Evolutionary conservation across 192 early-diverging fungal species (phyloP), one percentile per base, ranked within the genome.

Genomic region (Coemansia sp.): DNA sequence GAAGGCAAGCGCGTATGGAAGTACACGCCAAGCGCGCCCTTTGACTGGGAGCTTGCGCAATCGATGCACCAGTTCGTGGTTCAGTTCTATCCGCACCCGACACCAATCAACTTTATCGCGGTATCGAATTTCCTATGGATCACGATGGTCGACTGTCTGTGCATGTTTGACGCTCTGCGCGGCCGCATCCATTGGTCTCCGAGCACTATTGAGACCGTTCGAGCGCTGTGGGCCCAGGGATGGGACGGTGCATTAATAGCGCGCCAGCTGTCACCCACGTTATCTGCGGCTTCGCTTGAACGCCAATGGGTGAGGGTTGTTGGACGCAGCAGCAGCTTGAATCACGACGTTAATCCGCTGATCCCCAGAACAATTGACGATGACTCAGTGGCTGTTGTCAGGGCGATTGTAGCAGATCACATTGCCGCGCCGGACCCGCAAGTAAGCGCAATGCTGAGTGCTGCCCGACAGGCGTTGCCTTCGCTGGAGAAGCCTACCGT

Each of bases 101-200:
- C 33, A 23, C 55, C 59, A 7, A 71, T 77, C 5, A 40, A 77
- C 62, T 77, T 77, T 64, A 30, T 42, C n/a, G 74, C 74, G 1
- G 68, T 77, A 31, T 77, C 74, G 0, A 77, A 77, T 28, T 67
- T 61, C 18, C 60, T 71, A 37, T 71, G 74, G 68, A 29, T 70
- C 5, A 18, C 56, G 20, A 37, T 57, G 46, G 40, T 45, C 42
- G 68, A 71, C 61, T 77, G 74, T 57, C 42, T 71, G 29, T 12
- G 39, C 16, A 67, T 77, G 57, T 71, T 71, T 57, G 65, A 61
- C 29, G 25, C 68, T 37, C 58, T 77, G 28, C 55, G 64, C 29
- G 74, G 74, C 37, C 58, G 56, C 23, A 67, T 67, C 23, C 64
- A 64, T 20, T 77, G 74, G 74, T 59, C 63, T 15, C 33, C 53